A percentile compares a stretch with the other conserved stretches of the same genome.
These are phyloP conservation scores for Ophiostoma australiae DNA, from an alignment of 2,329 filamentous ascomycete species.

Conservation along the genomic window DNA sequence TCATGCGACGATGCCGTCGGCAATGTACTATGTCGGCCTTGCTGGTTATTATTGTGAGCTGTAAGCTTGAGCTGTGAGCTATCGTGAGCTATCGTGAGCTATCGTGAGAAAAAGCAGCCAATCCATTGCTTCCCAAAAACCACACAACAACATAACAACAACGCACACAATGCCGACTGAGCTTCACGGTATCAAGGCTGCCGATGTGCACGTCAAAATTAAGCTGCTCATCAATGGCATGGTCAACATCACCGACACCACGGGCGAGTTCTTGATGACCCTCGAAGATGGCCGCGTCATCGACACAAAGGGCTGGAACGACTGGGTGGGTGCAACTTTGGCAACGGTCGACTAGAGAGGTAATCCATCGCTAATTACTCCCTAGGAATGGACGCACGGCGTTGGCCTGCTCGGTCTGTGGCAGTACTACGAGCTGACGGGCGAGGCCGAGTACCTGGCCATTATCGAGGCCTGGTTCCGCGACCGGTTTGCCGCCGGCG, in stretches of 20 bases:
- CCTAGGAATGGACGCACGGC: slow-evolving; percentile 68
- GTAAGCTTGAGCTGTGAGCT: neutral
- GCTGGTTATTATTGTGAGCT: neutral
- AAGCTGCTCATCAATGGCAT: slow-evolving; percentile 66
- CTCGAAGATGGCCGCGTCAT: slow-evolving; percentile 70
- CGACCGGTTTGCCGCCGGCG: slow-evolving; percentile 61
- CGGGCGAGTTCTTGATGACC: slow-evolving; percentile 66
- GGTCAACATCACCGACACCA: slow-evolving; percentile 70
- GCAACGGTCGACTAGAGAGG: no score
- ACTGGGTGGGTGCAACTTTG: slow-evolving; percentile 47
- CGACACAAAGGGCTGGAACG: slow-evolving; percentile 79
- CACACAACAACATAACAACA: neutral
- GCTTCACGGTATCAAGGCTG: slow-evolving; percentile 44
- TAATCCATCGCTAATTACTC: neutral
- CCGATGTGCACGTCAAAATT: slow-evolving; percentile 52
- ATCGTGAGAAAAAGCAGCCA: neutral
- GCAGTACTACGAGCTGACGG: slow-evolving; percentile 73
- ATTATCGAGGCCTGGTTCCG: slow-evolving; percentile 72
- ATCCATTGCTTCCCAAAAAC: neutral
- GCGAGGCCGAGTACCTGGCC: slow-evolving; percentile 53
- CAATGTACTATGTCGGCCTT: neutral
- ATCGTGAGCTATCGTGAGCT: neutral
- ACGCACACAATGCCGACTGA: slow-evolving; percentile 37
- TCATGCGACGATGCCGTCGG: neutral
- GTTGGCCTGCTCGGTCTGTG: slow-evolving; percentile 76